phyloP scores from a whole-genome alignment of 768 basidiomycete genomes.

The Kwoniella bestiolae region DNA sequence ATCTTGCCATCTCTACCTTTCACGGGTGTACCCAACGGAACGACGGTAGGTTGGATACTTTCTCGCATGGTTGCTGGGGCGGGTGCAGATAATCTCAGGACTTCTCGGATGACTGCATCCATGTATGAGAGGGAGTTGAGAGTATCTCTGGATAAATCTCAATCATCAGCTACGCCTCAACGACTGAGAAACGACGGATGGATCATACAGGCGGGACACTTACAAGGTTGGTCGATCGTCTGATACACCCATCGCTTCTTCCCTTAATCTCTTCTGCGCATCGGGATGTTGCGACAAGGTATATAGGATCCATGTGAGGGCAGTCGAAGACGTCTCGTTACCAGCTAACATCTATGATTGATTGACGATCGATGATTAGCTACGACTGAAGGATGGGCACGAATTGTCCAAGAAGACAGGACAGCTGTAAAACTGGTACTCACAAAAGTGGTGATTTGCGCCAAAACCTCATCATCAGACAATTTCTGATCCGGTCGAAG shows the following conservation, averaged over 20 bases:
- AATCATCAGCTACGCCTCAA: too few species aligned
- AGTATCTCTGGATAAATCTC: constrained; percentile 17
- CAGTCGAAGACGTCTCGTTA: constrained; percentile 81
- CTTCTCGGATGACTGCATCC: constrained; percentile 60
- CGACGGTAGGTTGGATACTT: constrained; percentile 28
- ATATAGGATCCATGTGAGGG: constrained; percentile 81
- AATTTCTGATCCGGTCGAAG: constrained; percentile 66
- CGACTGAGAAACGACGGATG: background rate
- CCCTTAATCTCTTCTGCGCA: constrained; percentile 71
- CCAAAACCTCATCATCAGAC: constrained; percentile 72
- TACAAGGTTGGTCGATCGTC: constrained; percentile 54
- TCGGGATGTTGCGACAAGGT: constrained; percentile 71
- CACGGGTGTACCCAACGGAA: constrained; percentile 51
- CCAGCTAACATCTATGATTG: constrained; percentile 60
- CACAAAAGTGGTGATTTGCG: constrained; percentile 49
- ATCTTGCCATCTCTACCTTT: constrained; percentile 51
- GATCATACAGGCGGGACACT: too few species aligned
- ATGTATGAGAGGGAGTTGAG: constrained; percentile 14
- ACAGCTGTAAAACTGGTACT: constrained; percentile 3
- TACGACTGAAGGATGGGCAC: background rate
- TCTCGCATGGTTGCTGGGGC: constrained; percentile 48
- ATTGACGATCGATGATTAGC: too few species aligned
- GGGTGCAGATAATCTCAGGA: constrained; percentile 59
- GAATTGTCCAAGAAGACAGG: background rate
- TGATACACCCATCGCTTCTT: constrained; percentile 64